Base-by-base conservation (phyloP, 192 early-diverging fungal species). In the Coemansia sp. region DNA sequence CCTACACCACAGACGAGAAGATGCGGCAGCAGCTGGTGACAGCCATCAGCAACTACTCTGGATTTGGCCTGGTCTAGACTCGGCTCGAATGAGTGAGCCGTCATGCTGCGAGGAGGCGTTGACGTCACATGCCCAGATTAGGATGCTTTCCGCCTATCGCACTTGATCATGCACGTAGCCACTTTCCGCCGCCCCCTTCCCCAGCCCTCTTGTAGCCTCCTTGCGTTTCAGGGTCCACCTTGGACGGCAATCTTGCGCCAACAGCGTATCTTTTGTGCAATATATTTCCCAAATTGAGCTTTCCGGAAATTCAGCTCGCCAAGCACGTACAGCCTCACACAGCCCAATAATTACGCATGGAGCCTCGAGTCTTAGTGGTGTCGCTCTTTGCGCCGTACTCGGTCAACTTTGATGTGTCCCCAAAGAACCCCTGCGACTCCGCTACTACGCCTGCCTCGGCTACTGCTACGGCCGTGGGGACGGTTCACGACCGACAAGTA, bases 31-130 rank as follows among this genome's bases (percentile, higher is more conserved):
- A 86, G 26, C 68, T 98, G 63, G 42, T 93, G 20, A 95, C 90
- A 3, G 92, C 95, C 6, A 95, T 98, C 69, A 89, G 94, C 68
- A 96, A 98, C 65, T 88, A 90, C 18, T 89, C 92, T 72, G 95
- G 94, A 0, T 98, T 98, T 88, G 95, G 95, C 0, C 81, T 98
- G 42, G 90, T 95, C 2, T 97, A 85, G 73, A 36, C 13, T 7
- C 43, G 7, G 43, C 43, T 21, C 13, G 52, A 26, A 14, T 55
- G 52, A 55, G 52, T 55, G 52, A 55, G 52, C 28, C 25, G 26
- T 31, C 52, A 31, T 31, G 25, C 52, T 16, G 23, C 52, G 28
- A 31, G 52, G 25, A 55, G 28, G 43, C 43, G 43, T 20, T 47
- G 43, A 47, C 43, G 43, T 47, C 43, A 47, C 43, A 47, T 47